Base-by-base conservation (phyloP, 305 asterid genomes). In the Ajuga reptans region DNA sequence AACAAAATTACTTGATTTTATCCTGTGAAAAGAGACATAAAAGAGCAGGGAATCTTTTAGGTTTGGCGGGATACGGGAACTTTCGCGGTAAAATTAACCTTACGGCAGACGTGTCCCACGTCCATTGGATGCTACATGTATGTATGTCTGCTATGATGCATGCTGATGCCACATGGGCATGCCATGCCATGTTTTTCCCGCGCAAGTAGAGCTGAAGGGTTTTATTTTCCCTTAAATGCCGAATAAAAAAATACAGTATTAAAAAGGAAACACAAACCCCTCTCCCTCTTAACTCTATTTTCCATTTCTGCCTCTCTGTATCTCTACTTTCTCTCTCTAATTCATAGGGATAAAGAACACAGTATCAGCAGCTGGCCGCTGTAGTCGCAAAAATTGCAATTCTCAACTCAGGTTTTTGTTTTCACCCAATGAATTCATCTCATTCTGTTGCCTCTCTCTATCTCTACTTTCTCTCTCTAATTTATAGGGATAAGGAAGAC, bases 41-140 rank as follows among this genome's bases (percentile, higher is more conserved):
- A 34, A 33, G 50, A 52, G 43, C 6, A 17, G 36, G 59, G 66
- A 72, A 53, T 63, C 66, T n/a, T 53, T 63, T 52, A 15, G 9
- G 41, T 24, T 64, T 72, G 67, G 82, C 75, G 81, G 78, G 80
- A 39, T 33, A 11, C 55, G 43, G 41, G 45, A 8, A 72, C 50
- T 69, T 79, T 83, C 85, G 90, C 90, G 90, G 86, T 68, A 85
- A 83, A 73, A 64, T 16, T 5, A 72, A 43, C 73, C 67, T 27
- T 29, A 66, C 2, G 3, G 42, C 15, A 71, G 67, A 78, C 84
- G 85, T 55, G 79, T 81, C 81, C 4, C 1, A 0, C n/a, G 17
- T 0, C n/a, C 9, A 74, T 46, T 74, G 85, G 85, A 0, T 2
- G 15, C 9, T 2, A 0, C 52, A 69, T 76, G 73, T 61, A 70